Evolutionary conservation across 2,329 filamentous ascomycete species (phyloP), one percentile per base, ranked within the genome.

Genomic region (Leptographium lundbergii): DNA sequence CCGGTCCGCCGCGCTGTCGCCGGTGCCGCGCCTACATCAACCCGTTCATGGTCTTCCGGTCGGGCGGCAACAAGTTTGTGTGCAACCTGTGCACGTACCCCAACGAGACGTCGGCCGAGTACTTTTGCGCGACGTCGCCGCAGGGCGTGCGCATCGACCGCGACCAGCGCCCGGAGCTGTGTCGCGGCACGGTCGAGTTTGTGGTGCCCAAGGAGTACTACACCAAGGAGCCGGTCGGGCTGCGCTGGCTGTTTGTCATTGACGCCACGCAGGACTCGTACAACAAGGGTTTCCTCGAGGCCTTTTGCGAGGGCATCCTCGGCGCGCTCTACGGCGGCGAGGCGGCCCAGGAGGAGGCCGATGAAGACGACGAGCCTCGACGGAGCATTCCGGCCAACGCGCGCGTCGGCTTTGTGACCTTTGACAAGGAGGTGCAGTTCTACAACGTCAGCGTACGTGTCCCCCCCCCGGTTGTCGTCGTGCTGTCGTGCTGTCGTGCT

Each of bases 41-140:
- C 69, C 94, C 94, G 1, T 99, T 99, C 70, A 97, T 99, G 94
- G 88, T 91, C 69, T 99, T 99, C 79, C 83, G 88, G 61, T 87
- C 88, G 19, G 92, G 92, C 45, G 94, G 94, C 60, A 96, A 92
- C 74, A 96, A 95, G 70, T 95, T 96, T 70, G 90, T 96, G 57
- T 99, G 94, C 76, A 99, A 99, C 69, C 89, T 99, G 74, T 99
- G 94, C 75, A 94, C 88, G 25, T 95, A 97, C 70, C 91, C 94
- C 56, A 99, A 97, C 70, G 94, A 99, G 68, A 95, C 95, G 0
- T 78, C 90, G 0, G 74, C 88, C 1, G 92, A 96, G 69, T 99
- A 99, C 73, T 99, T 95, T 71, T 88, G 89, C 58, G 91, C 94
- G 22, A 90, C 89, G 29, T 92, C 89, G 67, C 89, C 89, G 5